Evolutionary conservation across 305 asterid species (phyloP).

Genomic region (Solanum hybrid): DNA sequence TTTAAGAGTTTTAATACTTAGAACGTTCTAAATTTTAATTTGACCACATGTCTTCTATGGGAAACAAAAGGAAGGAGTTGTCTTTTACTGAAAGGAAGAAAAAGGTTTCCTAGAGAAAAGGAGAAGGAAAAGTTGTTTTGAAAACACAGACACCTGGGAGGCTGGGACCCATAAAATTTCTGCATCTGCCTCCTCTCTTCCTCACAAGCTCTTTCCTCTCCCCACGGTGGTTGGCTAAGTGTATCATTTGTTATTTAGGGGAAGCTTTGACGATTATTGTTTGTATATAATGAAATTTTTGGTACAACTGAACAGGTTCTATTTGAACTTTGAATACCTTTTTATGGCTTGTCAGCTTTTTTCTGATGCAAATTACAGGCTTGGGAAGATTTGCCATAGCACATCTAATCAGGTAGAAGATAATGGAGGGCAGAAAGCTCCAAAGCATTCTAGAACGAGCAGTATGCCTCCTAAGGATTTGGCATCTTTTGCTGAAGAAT

Average conservation of each 20-base stretch:
- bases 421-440: conserved; percentile 33
- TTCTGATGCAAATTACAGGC: conserved; percentile 32
- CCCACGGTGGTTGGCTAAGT: neutral
- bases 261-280: neutral
- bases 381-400: conserved; percentile 58
- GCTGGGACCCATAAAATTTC: neutral
- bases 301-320: neutral
- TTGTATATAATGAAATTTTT: neutral
- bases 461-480: conserved; percentile 68
- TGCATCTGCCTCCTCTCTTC: neutral
- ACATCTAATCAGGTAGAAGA: conserved; percentile 54
- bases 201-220: neutral
- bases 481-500: conserved; percentile 86
- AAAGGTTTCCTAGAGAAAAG: neutral
- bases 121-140: neutral
- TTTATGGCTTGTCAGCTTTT: neutral
- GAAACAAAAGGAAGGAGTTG: neutral
- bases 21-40: neutral
- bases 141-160: neutral
- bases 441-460: conserved; percentile 52
- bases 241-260: neutral
- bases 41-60: neutral
- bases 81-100: neutral
- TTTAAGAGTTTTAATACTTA: neutral
- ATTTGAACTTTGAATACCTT: conserved; percentile 1